Conservation (phyloP, 139 green algal genomes). For the Volvox africanus region DNA sequence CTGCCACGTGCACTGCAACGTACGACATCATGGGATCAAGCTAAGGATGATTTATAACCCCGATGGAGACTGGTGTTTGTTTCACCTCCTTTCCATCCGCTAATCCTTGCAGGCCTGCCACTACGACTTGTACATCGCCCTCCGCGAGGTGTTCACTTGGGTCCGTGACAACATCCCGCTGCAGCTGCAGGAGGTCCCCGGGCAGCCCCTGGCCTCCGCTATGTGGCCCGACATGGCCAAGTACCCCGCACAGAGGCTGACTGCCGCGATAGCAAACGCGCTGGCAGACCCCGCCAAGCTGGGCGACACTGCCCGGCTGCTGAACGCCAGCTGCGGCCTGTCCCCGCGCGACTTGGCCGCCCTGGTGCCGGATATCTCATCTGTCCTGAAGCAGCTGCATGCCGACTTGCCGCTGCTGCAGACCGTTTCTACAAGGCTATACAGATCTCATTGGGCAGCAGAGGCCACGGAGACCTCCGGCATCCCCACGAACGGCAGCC, state of each 20-base stretch:
- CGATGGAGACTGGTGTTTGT: no score
- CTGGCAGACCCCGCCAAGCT: background rate
- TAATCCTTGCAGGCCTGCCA: conserved; percentile 15
- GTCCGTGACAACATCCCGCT: conserved; percentile 22
- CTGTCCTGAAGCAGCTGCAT: background rate
- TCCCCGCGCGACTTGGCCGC: background rate
- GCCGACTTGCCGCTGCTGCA: conserved; percentile 6
- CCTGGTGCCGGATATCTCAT: background rate
- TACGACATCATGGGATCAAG: no score
- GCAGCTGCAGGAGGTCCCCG: background rate
- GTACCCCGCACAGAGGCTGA: background rate
- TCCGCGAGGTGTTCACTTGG: background rate
- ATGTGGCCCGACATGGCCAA: background rate
- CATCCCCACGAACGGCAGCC: no score
- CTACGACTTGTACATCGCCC: conserved; percentile 4
- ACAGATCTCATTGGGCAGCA: background rate
- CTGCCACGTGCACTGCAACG: no score
- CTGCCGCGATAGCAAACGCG: background rate
- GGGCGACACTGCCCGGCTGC: background rate
- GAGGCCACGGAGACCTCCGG: no score
- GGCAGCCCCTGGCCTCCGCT: background rate
- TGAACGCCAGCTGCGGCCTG: conserved; percentile 10
- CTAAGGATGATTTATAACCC: no score
- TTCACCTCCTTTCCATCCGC: no score
- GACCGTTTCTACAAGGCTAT: background rate